Evolutionary conservation across 306 rosid species (phyloP).

Genomic region (Prunus armeniaca): DNA sequence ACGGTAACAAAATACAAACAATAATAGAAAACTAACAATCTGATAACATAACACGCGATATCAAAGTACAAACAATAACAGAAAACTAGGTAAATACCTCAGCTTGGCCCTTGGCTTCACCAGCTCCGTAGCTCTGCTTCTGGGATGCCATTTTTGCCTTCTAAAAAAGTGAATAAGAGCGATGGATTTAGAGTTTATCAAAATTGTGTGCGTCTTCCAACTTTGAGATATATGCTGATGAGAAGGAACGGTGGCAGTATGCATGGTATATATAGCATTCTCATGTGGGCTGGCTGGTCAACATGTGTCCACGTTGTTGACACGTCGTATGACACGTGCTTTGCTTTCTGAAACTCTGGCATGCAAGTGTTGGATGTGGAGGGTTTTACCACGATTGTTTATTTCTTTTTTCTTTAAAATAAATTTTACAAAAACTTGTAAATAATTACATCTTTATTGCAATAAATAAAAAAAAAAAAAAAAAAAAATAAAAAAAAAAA

Average conservation of each 20-base stretch:
- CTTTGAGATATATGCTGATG: neutral
- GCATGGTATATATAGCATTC: slow-evolving; percentile 22
- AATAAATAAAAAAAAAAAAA: no score
- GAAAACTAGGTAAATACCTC: slow-evolving; percentile 27
- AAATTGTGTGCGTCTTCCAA: neutral
- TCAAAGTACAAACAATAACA: neutral
- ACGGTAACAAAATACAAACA: no score
- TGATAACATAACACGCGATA: no score
- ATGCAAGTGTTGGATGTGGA: neutral
- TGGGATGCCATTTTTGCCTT: slow-evolving; percentile 49
- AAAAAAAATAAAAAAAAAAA: no score
- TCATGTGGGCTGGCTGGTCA: neutral
- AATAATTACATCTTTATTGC: no score
- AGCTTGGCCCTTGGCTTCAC: slow-evolving; percentile 51
- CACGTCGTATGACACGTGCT: slow-evolving; percentile 56
- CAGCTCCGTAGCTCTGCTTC: slow-evolving; percentile 30
- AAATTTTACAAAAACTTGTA: no score
- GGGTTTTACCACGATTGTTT: slow-evolving; percentile 7
- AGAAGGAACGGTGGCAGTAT: neutral
- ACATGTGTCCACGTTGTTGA: slow-evolving; percentile 39
- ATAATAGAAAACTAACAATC: neutral
- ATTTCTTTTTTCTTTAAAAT: no score
- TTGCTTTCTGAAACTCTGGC: no score
- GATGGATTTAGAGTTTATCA: neutral
- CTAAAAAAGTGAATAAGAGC: neutral